Base-by-base conservation (phyloP, 2,329 filamentous ascomycete genomes). In the Aspergillus sp. region DNA sequence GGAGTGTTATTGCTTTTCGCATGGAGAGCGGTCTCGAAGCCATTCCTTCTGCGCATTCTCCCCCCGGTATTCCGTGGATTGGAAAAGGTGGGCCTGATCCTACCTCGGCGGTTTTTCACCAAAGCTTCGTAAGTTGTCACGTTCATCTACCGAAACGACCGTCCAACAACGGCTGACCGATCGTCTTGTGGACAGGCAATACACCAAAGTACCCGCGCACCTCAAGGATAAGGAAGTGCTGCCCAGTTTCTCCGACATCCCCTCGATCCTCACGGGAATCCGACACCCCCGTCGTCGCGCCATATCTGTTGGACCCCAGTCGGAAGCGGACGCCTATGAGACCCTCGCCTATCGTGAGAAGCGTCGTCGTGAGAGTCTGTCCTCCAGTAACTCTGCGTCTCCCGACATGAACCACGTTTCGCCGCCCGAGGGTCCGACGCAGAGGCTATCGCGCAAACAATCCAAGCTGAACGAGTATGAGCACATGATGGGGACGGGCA, bases 281-380 rank as follows among this genome's bases (percentile, higher is more conserved):
- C 85, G 91, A 20, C 86, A 93, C 61, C 89, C 91, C 0, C 82
- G 81, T 13, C 81, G 91, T 56, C 84, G 94, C 47, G 88, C 91
- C 29, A 85, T 97, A 31, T 96, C 91, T 5, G 83, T 97, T 49
- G 94, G 94, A 0, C 94, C 94, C 1, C 94, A 97, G 73, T 97
- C 92, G 43, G 92, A 92, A 55, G 94, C 94, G 2, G 94, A 99
- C 74, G 94, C 91, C 20, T 96, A 97, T 73, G 94, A 99, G 76
- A 91, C 91, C 17, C 79, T 99, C 45, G 94, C 93, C 5, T 96
- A 96, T 67, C 86, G 93, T 17, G 91, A 96, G 61, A 83, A 87
- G 59, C 78, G 79, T 53, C 76, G 86, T 50, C 77, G 83, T 47
- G 82, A 87, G 62, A 87, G 83, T 62, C 74, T 79, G 20, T 79